Base-by-base conservation (phyloP, 495 filamentous ascomycete genomes). In the Cercophora newfieldiana region DNA sequence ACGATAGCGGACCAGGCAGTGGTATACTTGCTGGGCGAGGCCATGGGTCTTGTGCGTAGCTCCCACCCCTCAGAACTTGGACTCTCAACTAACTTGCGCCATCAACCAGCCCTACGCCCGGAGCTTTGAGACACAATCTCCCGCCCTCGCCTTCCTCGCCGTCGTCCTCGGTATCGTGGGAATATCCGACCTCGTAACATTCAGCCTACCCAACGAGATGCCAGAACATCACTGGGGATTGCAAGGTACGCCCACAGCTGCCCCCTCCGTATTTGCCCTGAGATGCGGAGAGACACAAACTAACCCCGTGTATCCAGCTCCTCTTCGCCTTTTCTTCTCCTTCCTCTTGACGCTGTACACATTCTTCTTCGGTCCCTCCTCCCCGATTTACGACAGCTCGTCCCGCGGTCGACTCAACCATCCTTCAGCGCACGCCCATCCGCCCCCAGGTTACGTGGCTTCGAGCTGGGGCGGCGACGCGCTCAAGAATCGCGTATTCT, bases 11-110 rank as follows among this genome's bases (percentile, higher is more conserved):
- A 95, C 72, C 92, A 93, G 61, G 89, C 91, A 50, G 69, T 96
- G 10, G 91, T 96, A 59, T 94, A 87, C 70, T 85, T 97, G 49
- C 78, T 96, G 16, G 93, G 93, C 50, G 92, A 95, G 74, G 83
- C 91, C 50, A 88, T 95, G 86, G 84, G 86, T 65, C 83, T 96
- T 66, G 90, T 91, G 86, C 31, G 80, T 74, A 31, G 62, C 58
- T 33, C 33, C 33, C 31, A 30, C 30, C 55, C 21, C 8, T 19
- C 2, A 37, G 12, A 8, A 44, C 37, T 44, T 14, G 37, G 4
- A 14, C 33, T 19, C 25, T 19, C 25, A 49, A 61, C 47, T 63
- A 63, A 56, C 25, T 30, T 28, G 29, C 24, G 21, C 49, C n/a
- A 22, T 26, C 0, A 22, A 33, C 1, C 67, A 83, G 76, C 78